Conservation (phyloP, 805 yeast species). For the Lachancea cidri region DNA sequence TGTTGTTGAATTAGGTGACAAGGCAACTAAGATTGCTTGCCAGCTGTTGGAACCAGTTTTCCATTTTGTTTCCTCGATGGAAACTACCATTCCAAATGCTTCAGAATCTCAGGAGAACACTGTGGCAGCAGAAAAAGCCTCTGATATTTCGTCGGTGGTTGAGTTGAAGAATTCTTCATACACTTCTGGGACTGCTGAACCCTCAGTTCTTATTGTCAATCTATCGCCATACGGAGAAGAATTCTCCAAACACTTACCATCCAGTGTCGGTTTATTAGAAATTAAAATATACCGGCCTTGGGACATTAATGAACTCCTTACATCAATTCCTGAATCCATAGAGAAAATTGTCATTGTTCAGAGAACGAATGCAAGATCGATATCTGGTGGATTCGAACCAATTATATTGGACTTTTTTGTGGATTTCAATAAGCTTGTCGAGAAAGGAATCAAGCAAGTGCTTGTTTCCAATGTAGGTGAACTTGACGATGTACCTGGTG, state of each 20-base stretch:
- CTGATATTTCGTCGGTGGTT: conserved; percentile 27
- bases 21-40: conserved; percentile 54
- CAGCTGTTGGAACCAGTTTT: conserved; percentile 52
- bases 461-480: conserved; percentile 47
- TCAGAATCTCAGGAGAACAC: conserved; percentile 11
- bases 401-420: conserved; percentile 71
- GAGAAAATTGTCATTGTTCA: conserved; percentile 64
- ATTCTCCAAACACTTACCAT: conserved; percentile 37
- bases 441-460: conserved; percentile 44
- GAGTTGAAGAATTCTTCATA: conserved; percentile 22
- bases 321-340: conserved; percentile 49
- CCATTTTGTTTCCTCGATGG: conserved; percentile 50
- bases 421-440: conserved; percentile 43
- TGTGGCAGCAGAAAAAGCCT: conserved; percentile 26
- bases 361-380: conserved; percentile 34
- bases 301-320: conserved; percentile 45
- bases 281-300: conserved; percentile 74
- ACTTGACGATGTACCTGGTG: conserved; percentile 26
- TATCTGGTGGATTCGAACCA: conserved; percentile 53
- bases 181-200: conserved; percentile 27
- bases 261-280: conserved; percentile 38
- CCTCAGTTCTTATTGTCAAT: conserved; percentile 49
- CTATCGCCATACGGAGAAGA: conserved; percentile 54
- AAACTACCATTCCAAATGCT: conserved; percentile 7
- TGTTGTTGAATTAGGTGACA: conserved; percentile 47